These are phyloP conservation scores for Talaromyces sp. DNA, from an alignment of 2,329 filamentous ascomycete genomes.

Conservation along the genomic window DNA sequence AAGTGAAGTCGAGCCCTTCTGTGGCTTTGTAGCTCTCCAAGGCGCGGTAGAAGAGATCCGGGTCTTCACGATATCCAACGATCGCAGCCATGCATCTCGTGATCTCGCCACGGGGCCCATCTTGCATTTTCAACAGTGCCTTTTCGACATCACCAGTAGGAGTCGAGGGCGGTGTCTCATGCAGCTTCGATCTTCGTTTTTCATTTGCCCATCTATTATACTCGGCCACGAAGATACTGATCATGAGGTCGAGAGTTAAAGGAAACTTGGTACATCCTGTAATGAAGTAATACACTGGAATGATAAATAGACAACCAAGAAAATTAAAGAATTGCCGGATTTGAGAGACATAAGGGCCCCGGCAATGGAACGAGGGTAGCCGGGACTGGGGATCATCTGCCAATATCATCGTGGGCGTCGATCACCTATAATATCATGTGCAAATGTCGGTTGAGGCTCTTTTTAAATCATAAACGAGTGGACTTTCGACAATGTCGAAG, in stretches of 20 bases:
- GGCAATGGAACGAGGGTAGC: constrained; percentile 19
- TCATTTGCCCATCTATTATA: constrained; percentile 28
- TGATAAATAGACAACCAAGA: constrained; percentile 26
- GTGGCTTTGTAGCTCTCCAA: constrained; percentile 29
- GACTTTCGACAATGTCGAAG: constrained; percentile 1
- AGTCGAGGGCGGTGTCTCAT: constrained; percentile 15
- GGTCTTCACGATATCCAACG: constrained; percentile 34
- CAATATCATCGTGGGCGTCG: constrained; percentile 5
- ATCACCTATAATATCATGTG: neutral
- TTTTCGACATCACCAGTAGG: constrained; percentile 16
- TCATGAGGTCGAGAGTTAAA: constrained; percentile 27
- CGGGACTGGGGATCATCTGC: constrained; percentile 6
- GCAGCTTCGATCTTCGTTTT: constrained; percentile 22
- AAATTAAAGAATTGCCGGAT: constrained; percentile 27
- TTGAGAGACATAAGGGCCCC: constrained; percentile 24
- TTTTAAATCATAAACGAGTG: neutral
- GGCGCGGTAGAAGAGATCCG: constrained; percentile 26
- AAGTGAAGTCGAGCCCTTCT: constrained; percentile 25
- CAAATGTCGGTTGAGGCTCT: neutral
- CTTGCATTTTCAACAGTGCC: constrained; percentile 18
- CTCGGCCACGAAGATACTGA: constrained; percentile 29
- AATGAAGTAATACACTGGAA: constrained; percentile 25
- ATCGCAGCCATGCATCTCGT: constrained; percentile 28
- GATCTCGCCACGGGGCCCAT: constrained; percentile 5
- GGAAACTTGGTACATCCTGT: constrained; percentile 26